Evolutionary conservation across 75 land plant species (phyloP), one percentile per base, ranked within the genome.

Genomic region (Isoetes taiwanensis): DNA sequence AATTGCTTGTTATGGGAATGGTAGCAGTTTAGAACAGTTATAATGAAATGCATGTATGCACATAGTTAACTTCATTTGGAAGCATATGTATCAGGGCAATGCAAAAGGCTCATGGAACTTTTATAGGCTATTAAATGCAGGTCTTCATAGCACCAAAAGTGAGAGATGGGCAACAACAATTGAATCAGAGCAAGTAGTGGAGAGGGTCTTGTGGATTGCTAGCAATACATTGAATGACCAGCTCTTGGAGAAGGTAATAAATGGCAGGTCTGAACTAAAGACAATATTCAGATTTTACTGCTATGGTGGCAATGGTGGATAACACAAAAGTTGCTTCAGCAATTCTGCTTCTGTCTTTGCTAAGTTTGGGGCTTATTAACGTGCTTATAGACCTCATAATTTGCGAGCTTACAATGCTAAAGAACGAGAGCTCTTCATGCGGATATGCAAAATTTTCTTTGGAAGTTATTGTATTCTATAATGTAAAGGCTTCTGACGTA

Each of bases 181-280:
- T 43, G 58, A 81, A 30, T 41, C 72, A 34, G 80, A 71, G 5
- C 57, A 79, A 28, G 43, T 77, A 35, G 20, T 83, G 42, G 34
- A 53, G 19, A 87, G 82, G 41, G 52, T 93, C 20, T 42, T 93
- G 40, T 93, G 94, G 94, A 70, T 93, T 57, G 66, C 79, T 41
- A 81, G 73, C 40, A 93, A 93, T 62, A 74, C 94, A 20, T 65
- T 86, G 56, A 93, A 93, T 53, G 54, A 62, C 9, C 78, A 73
- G 41, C 94, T 93, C 19, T 52, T 84, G 20, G 94, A 93, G 59
- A 93, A 83, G 83, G 98, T 90, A 21, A 24, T 28, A 30, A 32
- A 61, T 24, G 23, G 62, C 32, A 33, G 33, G 25, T 33, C 23
- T 56, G 63, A 5, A 3, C 10, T 1, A 29, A 24, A 41, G 26